Evolutionary conservation across 805 yeast species (phyloP), one percentile per base, ranked within the genome.

Genomic region (Schizosaccharomyces cryophilus): DNA sequence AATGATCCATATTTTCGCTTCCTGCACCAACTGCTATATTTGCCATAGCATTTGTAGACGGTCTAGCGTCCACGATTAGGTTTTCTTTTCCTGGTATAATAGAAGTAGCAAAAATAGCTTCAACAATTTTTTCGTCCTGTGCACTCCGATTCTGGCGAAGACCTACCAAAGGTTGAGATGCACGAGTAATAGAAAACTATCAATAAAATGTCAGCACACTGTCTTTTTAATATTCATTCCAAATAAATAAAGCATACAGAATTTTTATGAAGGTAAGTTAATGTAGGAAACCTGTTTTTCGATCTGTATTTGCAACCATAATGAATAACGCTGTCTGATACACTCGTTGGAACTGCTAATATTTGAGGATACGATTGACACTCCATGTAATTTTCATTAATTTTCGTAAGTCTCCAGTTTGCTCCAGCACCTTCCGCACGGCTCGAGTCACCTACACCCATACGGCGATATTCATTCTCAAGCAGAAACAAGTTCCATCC

Each of bases 11-110:
- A 65, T 80, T 84, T 69, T 93, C 98, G 0, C 96, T 84, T 0
- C 98, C 98, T n/a, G 96, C 98, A 13, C 98, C 98, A 17, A 93
- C 72, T 0, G 97, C 97, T 58, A 87, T 86, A 67, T 93, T 97
- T 0, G 96, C 97, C 79, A 88, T 79, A 6, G 97, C 97, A 70
- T 93, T 93, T 0, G 96, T 84, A 30, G 88, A 70, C 0, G 98
- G 98, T 62, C 98, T 75, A 26, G 95, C 85, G 72, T 93, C 98
- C 4, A 87, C 90, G 38, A 93, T 82, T 35, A 93, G 71, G 67
- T 89, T 83, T 58, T 75, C 77, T 55, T 65, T 62, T 54, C 67
- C 71, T 19, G 65, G 63, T 40, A 65, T 68, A 13, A 74, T 66
- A 62, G 84, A 85, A 1, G 84, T 77, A 47, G 74, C 73, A 70